Base-by-base conservation (phyloP, 2,329 filamentous ascomycete genomes). In the Aspergillaceae sp. region DNA sequence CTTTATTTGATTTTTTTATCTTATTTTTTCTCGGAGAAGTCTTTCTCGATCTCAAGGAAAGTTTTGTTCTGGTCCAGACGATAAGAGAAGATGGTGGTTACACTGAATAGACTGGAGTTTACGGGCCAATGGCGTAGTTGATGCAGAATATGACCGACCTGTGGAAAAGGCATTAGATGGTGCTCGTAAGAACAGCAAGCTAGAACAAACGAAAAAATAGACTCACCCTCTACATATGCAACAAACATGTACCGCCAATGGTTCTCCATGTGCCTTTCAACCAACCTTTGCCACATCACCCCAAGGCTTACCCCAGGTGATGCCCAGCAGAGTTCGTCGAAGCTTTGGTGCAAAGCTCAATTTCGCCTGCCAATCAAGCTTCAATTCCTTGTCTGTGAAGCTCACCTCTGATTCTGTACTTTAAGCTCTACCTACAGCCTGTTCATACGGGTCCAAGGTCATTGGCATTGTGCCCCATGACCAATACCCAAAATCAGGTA, bases 281-380 rank as follows among this genome's bases (percentile, higher is more conserved):
- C 10, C 26, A 6, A 40, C 7, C 26, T 40, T 26, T 26, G 26
- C 28, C 37, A 40, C 37, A 40, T 29, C 37, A 5, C 37, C 37
- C 37, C 26, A 40, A 10, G n/a, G n/a, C 37, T 40, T 4, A 26
- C 29, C 10, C 30, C 40, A 32, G 9, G 40, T 30, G 36, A 32
- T n/a, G 3, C 42, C 44, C 27, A 46, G 28, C 29, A 46, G 28
- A 4, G 44, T 26, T 19, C 40, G 44, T 9, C 44, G 44, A 11
- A 46, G n/a, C 29, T 46, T 46, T 4, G 44, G 44, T 7, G 44
- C 44, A 27, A 46, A 46, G 27, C 44, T 46, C 10, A 42, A n/a
- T 30, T 46, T 46, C 4, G 38, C 44, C 33, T 40, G 10, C 44
- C 44, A 46, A 27, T 36, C 44, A 2, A 42, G 26, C 10, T 46